Conservation (phyloP, 2,329 filamentous ascomycete species). For the Stemphylium beticola region DNA sequence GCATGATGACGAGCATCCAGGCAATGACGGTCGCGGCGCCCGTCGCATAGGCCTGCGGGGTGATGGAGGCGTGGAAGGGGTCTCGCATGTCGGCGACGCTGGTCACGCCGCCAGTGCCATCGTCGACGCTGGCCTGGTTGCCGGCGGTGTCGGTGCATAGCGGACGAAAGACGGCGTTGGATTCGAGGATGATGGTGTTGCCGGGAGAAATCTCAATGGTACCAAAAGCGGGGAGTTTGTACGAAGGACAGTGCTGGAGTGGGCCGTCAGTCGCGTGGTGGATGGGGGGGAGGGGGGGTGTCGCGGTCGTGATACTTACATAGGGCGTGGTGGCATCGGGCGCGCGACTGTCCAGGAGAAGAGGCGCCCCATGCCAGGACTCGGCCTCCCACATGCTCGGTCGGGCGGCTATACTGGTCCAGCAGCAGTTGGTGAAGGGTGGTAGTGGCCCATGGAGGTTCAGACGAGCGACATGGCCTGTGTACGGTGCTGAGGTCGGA, state of each 20-base stretch:
- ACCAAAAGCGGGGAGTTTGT: constrained; percentile 66
- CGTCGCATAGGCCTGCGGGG: constrained; percentile 91
- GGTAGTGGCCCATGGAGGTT: constrained; percentile 37
- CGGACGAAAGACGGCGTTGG: constrained; percentile 66
- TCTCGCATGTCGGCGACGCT: constrained; percentile 73
- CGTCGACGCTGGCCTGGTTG: constrained; percentile 44
- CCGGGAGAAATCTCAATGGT: constrained; percentile 60
- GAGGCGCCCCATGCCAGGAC: constrained; percentile 31
- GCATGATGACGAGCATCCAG: constrained; percentile 91
- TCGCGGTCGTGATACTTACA: constrained; percentile 32
- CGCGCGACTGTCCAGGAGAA: constrained; percentile 29
- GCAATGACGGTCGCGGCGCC: constrained; percentile 89
- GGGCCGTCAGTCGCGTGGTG: constrained; percentile 28
- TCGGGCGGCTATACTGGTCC: constrained; percentile 41
- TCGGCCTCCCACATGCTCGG: constrained; percentile 40
- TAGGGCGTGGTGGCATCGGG: constrained; percentile 37
- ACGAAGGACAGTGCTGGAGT: constrained; percentile 64
- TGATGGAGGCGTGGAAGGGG: constrained; percentile 92
- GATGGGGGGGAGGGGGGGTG: background rate
- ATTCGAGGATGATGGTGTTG: constrained; percentile 64
- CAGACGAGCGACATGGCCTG: constrained; percentile 28
- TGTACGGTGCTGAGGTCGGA: constrained; percentile 12
- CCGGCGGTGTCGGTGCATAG: constrained; percentile 55
- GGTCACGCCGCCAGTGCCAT: constrained; percentile 47
- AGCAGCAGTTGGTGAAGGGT: constrained; percentile 37